Evolutionary conservation across 169 alveolate species (phyloP).

Genomic region (Plasmodium cynomolgi): DNA sequence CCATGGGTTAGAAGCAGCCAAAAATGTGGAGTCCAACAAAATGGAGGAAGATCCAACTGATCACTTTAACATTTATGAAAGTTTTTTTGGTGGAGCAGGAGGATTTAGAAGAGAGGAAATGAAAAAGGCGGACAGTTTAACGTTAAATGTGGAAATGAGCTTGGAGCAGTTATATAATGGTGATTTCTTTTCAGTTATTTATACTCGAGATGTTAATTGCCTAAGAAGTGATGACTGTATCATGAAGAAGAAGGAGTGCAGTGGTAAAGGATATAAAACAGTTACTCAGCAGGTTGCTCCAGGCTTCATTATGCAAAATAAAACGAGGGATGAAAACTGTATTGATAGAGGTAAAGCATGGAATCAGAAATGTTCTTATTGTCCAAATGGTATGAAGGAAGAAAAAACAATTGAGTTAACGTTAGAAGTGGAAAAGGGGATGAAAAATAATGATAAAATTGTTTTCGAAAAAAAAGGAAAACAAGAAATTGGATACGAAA

Average conservation of each 20-base stretch:
- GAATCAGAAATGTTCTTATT: slow-evolving; percentile 80
- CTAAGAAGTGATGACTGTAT: slow-evolving; percentile 86
- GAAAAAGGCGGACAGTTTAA: slow-evolving; percentile 84
- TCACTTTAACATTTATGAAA: slow-evolving; percentile 79
- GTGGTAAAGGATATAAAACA: slow-evolving; percentile 83
- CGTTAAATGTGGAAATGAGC: slow-evolving; percentile 77
- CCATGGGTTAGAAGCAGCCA: slow-evolving; percentile 93
- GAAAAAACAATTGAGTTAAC: slow-evolving; percentile 78
- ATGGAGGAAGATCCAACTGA: slow-evolving; percentile 75
- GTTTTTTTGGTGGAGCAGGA: slow-evolving; percentile 81
- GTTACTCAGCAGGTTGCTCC: slow-evolving; percentile 89
- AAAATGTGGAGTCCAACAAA: slow-evolving; percentile 76
- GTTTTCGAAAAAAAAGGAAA: slow-evolving; percentile 88
- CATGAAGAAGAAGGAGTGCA: slow-evolving; percentile 84
- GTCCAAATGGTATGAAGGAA: slow-evolving; percentile 74
- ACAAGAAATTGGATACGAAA: slow-evolving; percentile 84
- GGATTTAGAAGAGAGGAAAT: slow-evolving; percentile 78
- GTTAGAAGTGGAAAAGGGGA: slow-evolving; percentile 78
- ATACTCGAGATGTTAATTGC: slow-evolving; percentile 82
- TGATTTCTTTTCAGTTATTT: slow-evolving; percentile 77
- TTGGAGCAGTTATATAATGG: slow-evolving; percentile 87
- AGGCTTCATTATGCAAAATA: slow-evolving; percentile 89
- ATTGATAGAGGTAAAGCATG: slow-evolving; percentile 88
- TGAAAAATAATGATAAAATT: slow-evolving; percentile 84
- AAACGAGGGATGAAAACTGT: slow-evolving; percentile 87